phyloP scores from a whole-genome alignment of 495 filamentous ascomycete genomes.

The Daldinia decipiens region DNA sequence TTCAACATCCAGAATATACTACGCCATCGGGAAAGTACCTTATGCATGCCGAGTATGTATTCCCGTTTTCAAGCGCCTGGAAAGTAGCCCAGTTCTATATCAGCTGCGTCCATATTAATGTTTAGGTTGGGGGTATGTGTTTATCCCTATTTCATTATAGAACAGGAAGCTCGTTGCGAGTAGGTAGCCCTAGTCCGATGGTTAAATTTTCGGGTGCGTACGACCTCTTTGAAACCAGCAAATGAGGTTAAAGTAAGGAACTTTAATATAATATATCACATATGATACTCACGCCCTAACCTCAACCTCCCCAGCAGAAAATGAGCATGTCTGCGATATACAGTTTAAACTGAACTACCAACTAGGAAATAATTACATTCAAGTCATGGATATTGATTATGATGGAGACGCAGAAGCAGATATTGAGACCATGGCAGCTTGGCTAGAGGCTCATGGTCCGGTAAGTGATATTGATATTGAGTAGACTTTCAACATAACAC shows the following conservation, averaged over 20 bases:
- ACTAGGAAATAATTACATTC: not conserved
- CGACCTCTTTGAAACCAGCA: not conserved
- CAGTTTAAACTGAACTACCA: not conserved
- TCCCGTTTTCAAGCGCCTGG: not conserved
- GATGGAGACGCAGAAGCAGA: not conserved
- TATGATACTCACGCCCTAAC: not conserved
- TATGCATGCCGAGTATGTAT: slow-evolving; percentile 1
- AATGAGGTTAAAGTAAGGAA: not conserved
- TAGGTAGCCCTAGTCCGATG: slow-evolving; percentile 1
- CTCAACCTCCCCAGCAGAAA: not conserved
- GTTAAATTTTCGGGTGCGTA: not conserved
- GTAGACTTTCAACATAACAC: not conserved
- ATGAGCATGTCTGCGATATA: not conserved
- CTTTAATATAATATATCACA: not conserved
- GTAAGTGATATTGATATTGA: not conserved
- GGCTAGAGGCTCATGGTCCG: not conserved
- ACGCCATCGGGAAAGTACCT: slow-evolving; percentile 10
- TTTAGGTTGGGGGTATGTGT: not conserved
- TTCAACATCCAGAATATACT: slow-evolving; percentile 10
- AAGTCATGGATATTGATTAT: not conserved
- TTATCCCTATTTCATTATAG: not conserved
- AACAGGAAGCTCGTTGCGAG: not conserved
- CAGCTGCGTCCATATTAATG: slow-evolving; percentile 3
- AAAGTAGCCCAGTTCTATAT: not conserved
- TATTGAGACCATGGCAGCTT: not conserved